Evolutionary conservation across 352 stramenopile species (phyloP), one percentile per base, ranked within the genome.

Genomic region (Globisporangium lucens): DNA sequence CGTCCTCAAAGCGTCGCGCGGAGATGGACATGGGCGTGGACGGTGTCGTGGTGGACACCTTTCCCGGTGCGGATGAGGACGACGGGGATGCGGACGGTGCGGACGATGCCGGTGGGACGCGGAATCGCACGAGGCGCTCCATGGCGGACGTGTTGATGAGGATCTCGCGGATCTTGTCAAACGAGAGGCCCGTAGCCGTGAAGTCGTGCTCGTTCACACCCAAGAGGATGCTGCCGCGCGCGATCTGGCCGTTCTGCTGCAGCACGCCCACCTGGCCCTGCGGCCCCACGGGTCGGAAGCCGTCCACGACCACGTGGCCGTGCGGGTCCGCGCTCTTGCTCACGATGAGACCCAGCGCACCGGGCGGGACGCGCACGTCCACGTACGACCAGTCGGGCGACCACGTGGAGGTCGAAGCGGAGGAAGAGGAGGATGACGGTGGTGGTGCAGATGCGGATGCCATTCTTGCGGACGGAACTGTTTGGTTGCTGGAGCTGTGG

Each of bases 121-220:
- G 72, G 72, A 93, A 93, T 46, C 77, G 80, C 59, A 93, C 81
- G 46, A 82, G 66, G 57, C 85, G 85, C 63, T 85, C 79, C 6
- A 76, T 58, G 41, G 63, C 61, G 67, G 77, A 85, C n/a, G 82
- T 93, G 63, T 78, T 75, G 43, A 90, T 78, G 36, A 95, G 78
- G 51, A 91, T 79, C 59, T 89, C 85, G 47, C 85, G 82, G 64
- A 95, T 83, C 56, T 80, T 77, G 36, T 91, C 73, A 65, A 94
- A 91, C 51, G 74, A 83, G 43, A 85, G 76, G 20, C 61, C 27
- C 0, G 68, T 64, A 57, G 80, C 68, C 30, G 76, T 76, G 47
- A 93, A 91, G 63, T 93, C 84, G 71, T 87, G 74, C 29, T 74
- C 79, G 65, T 94, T 94, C 15, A 95, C 83, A 68, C 84, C 78